A percentile compares a stretch with the other conserved stretches of the same genome.
phyloP scores from a whole-genome alignment of 2,329 filamentous ascomycete species.

The Trichoderma sp. region DNA sequence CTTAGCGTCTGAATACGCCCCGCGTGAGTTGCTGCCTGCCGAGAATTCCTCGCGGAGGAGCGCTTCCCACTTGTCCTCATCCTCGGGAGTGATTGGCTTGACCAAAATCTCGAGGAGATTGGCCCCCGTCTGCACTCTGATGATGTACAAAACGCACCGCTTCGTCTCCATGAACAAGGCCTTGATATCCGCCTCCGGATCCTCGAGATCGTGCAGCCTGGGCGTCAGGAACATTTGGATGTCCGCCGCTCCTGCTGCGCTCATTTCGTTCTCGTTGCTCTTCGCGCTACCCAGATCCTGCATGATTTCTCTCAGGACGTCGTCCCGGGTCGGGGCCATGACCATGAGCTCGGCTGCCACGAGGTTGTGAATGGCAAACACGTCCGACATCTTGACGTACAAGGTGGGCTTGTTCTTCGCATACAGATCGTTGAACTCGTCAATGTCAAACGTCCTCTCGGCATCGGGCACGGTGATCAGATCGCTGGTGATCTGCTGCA shows the following conservation, averaged over 20 bases:
- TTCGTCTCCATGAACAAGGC: conserved; percentile 98
- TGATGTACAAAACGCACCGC: conserved; percentile 94
- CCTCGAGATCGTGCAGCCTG: conserved; percentile 85
- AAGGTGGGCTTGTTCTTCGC: conserved; percentile 94
- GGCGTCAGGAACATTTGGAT: conserved; percentile 89
- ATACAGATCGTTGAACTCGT: conserved; percentile 98
- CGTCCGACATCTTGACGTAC: conserved; percentile 99
- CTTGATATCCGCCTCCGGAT: conserved; percentile 91
- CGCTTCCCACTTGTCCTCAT: conserved; percentile 84
- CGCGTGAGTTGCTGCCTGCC: conserved; percentile 67
- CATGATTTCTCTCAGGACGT: conserved; percentile 86
- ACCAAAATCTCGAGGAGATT: conserved; percentile 96
- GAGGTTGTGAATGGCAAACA: conserved; percentile 92
- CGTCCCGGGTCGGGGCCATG: conserved; percentile 80
- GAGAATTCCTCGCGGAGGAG: conserved; percentile 80
- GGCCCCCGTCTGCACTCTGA: conserved; percentile 86
- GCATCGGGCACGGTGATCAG: conserved; percentile 83
- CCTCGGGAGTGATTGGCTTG: conserved; percentile 82
- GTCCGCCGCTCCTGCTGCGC: conserved; percentile 81
- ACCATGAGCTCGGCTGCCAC: conserved; percentile 75
- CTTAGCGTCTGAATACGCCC: conserved; percentile 87
- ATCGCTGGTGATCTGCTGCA: conserved; percentile 73
- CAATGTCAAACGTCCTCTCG: conserved; percentile 93
- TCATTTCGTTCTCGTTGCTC: conserved; percentile 92
- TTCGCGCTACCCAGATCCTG: conserved; percentile 94